A percentile compares a stretch with the other conserved stretches of the same genome.
Evolutionary conservation across 2,329 filamentous ascomycete species (phyloP).

Genomic region (Ophiostoma sp.): DNA sequence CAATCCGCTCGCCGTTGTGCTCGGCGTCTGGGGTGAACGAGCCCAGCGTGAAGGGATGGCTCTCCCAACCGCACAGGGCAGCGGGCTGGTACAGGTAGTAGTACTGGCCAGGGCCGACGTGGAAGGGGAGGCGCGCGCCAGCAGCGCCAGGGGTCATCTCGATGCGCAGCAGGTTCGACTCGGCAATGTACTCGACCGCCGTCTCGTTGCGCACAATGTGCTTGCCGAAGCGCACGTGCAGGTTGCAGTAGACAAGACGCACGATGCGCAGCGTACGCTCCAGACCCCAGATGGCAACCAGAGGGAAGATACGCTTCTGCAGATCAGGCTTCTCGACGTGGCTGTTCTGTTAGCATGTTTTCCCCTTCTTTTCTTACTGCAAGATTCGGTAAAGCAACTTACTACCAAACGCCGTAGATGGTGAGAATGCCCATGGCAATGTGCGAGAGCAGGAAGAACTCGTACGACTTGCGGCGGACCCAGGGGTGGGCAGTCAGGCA

Average conservation of each 20-base stretch:
- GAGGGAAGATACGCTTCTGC: constrained; percentile 25
- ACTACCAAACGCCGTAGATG: constrained; percentile 34
- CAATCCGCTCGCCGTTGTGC: constrained; percentile 21
- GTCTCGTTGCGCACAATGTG: constrained; percentile 19
- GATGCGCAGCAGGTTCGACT: constrained; percentile 24
- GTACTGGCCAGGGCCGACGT: constrained; percentile 39
- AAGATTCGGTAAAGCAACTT: background rate
- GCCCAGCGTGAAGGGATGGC: constrained; percentile 47
- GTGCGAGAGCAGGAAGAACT: constrained; percentile 44
- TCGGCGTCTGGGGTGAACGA: background rate
- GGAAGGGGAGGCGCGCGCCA: constrained; percentile 15
- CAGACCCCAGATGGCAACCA: constrained; percentile 28
- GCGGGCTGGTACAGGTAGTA: constrained; percentile 44
- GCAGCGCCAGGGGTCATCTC: constrained; percentile 22
- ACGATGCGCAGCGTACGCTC: constrained; percentile 35
- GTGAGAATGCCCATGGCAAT: constrained; percentile 39
- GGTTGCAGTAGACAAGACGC: constrained; percentile 41
- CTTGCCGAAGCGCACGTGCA: constrained; percentile 25
- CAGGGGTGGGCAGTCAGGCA: constrained; percentile 47
- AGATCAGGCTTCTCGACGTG: constrained; percentile 25
- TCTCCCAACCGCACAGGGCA: constrained; percentile 42
- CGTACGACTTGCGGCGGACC: constrained; percentile 48
- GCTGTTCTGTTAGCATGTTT: constrained; percentile 14
- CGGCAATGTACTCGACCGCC: constrained; percentile 20
- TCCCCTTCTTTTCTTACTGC: background rate